Evolutionary conservation across 768 basidiomycete species (phyloP).

Genomic region (Cyathus striatus): DNA sequence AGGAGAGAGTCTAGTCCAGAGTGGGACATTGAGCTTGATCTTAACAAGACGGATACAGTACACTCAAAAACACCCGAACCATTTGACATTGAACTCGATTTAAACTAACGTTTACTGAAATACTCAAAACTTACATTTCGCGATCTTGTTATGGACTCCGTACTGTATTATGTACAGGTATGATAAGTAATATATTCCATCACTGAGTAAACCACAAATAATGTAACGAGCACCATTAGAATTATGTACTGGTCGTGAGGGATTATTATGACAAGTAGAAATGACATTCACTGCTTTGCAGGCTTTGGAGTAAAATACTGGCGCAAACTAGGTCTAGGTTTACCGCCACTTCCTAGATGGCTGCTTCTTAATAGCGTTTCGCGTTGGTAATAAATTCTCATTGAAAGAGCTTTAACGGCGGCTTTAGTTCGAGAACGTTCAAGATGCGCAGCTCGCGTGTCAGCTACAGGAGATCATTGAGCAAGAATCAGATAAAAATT

Average conservation of each 20-base stretch:
- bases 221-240: too few relatives aligned
- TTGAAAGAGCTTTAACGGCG: slow-evolving; percentile 55
- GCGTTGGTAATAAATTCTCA: slow-evolving; percentile 63
- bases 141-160: too few relatives aligned
- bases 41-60: slow-evolving; percentile 17
- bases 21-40: slow-evolving; percentile 73
- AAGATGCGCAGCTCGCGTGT: slow-evolving; percentile 69
- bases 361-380: slow-evolving; percentile 1
- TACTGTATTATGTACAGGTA: too few relatives aligned
- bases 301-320: slow-evolving; percentile 15
- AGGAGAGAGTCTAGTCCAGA: slow-evolving; percentile 47
- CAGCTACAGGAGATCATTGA: slow-evolving; percentile 33
- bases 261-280: too few relatives aligned
- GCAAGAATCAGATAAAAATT: neutral
- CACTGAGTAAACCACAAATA: too few relatives aligned
- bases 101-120: slow-evolving; percentile 19
- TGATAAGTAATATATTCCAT: too few relatives aligned
- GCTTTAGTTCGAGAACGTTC: slow-evolving; percentile 75
- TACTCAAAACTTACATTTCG: too few relatives aligned
- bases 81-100: slow-evolving; percentile 45
- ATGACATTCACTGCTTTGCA: too few relatives aligned
- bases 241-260: too few relatives aligned
- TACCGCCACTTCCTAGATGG: slow-evolving; percentile 8
- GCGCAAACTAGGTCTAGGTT: slow-evolving; percentile 8
- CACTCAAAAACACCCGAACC: slow-evolving; percentile 17